phyloP scores from a whole-genome alignment of 192 early-diverging fungal species.

The Gaertneriomyces semiglobifer region DNA sequence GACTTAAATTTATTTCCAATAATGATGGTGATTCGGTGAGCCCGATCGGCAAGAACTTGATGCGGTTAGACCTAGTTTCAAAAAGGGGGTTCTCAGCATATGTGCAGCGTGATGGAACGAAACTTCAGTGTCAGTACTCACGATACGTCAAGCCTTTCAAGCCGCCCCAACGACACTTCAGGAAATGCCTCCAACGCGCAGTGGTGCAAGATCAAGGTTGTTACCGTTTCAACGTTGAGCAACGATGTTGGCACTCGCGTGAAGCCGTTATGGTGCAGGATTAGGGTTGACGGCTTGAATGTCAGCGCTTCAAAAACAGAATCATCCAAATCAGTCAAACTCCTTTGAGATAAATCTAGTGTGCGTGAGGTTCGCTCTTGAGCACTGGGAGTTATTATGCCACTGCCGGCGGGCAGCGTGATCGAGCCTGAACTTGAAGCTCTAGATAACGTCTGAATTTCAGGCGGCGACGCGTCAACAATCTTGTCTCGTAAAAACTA shows the following conservation, averaged over 20 bases:
- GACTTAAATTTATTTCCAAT: conserved; percentile 33
- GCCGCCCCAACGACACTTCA: too few relatives aligned
- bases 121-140: too few relatives aligned
- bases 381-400: background rate
- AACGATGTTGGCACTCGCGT: conserved; percentile 3
- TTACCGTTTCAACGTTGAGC: conserved; percentile 4
- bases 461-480: background rate
- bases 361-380: conserved; percentile 19
- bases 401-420: background rate
- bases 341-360: conserved; percentile 17
- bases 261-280: conserved; percentile 24
- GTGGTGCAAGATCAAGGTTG: conserved; percentile 15
- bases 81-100: too few relatives aligned
- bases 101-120: too few relatives aligned
- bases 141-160: too few relatives aligned
- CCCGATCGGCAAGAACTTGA: background rate
- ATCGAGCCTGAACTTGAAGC: background rate
- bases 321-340: conserved; percentile 5
- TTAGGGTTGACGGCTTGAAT: conserved; percentile 8
- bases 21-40: conserved; percentile 23
- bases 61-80: background rate
- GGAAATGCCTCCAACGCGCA: background rate
- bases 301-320: conserved; percentile 2
- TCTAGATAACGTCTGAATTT: background rate
- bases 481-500: conserved; percentile 30